phyloP scores from a whole-genome alignment of 345 rosid genomes.

The Mangifera indica region DNA sequence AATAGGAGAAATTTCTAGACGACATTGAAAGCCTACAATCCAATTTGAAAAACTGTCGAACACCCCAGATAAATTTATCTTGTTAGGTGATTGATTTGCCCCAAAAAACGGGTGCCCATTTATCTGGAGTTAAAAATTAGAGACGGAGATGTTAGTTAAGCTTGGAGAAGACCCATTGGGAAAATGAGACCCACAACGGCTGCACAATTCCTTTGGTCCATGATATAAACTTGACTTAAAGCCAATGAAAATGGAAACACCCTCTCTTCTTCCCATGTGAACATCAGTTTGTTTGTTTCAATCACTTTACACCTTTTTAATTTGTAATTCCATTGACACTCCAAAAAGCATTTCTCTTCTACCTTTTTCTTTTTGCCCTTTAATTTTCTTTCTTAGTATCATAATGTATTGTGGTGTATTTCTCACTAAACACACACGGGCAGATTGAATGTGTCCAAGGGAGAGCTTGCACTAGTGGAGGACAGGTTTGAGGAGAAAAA shows the following conservation, averaged over 20 bases:
- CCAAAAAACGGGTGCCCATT: no score
- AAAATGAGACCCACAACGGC: constrained; percentile 32
- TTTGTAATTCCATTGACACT: constrained; percentile 24
- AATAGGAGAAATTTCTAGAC: neutral
- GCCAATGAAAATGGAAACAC: constrained; percentile 40
- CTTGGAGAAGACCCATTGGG: neutral
- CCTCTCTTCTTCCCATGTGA: constrained; percentile 48
- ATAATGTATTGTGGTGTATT: neutral
- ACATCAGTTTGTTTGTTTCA: constrained; percentile 36
- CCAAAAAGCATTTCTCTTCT: neutral
- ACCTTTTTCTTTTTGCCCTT: neutral
- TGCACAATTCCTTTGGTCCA: constrained; percentile 28
- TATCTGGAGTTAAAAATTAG: no score
- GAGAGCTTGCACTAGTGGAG: constrained; percentile 10
- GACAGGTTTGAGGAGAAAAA: neutral
- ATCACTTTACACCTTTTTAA: constrained; percentile 27
- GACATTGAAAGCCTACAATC: neutral
- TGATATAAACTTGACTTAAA: constrained; percentile 40
- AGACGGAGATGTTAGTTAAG: constrained; percentile 6
- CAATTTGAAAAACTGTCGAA: neutral
- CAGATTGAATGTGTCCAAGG: constrained; percentile 17
- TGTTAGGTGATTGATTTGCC: neutral
- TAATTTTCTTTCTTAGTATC: neutral
- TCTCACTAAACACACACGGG: neutral
- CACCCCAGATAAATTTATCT: neutral